Percentiles rank a stretch among this genome's conserved stretches.
phyloP scores from a whole-genome alignment of 108 stramenopile genomes.

The Conticribra weissflogii region DNA sequence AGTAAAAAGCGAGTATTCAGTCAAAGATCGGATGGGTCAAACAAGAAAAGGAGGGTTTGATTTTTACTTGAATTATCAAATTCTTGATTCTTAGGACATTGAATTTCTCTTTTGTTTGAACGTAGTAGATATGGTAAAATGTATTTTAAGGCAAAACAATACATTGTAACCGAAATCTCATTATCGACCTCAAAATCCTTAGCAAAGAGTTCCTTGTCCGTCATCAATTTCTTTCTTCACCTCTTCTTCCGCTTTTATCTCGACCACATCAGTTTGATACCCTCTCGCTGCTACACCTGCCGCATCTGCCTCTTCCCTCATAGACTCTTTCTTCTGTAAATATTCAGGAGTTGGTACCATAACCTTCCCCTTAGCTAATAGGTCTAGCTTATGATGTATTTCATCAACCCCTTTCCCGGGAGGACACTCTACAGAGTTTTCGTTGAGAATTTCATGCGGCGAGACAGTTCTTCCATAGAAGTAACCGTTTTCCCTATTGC shows the following conservation, averaged over 20 bases:
- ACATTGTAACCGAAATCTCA: too few species aligned
- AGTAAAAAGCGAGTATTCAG: not conserved
- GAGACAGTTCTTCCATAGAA: constrained; percentile 63
- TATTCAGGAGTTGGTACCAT: constrained; percentile 9
- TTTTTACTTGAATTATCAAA: not conserved
- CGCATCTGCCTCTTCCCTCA: constrained; percentile 15
- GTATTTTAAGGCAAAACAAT: too few species aligned
- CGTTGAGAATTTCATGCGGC: constrained; percentile 48
- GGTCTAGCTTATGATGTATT: constrained; percentile 29
- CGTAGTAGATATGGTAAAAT: too few species aligned
- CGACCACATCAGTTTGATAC: constrained; percentile 26
- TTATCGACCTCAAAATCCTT: not conserved
- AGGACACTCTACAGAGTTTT: constrained; percentile 41
- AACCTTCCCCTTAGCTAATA: constrained; percentile 31
- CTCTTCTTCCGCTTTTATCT: constrained; percentile 24
- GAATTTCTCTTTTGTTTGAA: too few species aligned
- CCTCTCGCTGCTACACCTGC: constrained; percentile 12
- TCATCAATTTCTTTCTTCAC: constrained; percentile 14
- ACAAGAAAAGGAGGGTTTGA: not conserved
- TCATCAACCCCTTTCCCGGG: constrained; percentile 42
- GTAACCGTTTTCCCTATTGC: constrained; percentile 62
- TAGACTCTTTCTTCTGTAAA: constrained; percentile 15
- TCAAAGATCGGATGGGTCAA: not conserved
- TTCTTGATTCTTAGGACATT: too few species aligned
- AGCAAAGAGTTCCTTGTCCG: not conserved